Percentiles rank a stretch among this genome's conserved stretches.
Conservation (phyloP, 2,329 filamentous ascomycete genomes). For the Ascochyta clinopodiicola region DNA sequence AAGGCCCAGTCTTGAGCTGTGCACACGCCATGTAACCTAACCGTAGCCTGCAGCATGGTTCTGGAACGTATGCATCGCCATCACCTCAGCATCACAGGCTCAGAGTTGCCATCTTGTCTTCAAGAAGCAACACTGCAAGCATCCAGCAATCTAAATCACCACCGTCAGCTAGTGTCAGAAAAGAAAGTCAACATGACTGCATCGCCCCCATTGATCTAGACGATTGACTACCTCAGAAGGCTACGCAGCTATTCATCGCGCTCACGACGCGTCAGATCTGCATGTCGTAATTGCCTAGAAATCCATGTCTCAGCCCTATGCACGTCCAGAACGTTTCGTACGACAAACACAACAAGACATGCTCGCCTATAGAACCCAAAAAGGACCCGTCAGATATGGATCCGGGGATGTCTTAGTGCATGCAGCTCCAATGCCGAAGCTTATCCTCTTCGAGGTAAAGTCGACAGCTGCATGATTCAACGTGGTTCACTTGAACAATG, state of each 20-base stretch:
- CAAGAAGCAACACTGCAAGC: background rate
- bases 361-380: conserved; percentile 15
- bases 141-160: background rate
- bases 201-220: background rate
- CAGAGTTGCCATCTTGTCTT: background rate
- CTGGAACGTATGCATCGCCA: background rate
- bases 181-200: conserved; percentile 11
- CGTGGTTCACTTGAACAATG: conserved; percentile 8
- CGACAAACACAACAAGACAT: conserved; percentile 23
- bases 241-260: background rate
- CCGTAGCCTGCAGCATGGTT: background rate
- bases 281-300: conserved; percentile 25
- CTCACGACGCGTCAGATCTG: background rate
- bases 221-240: background rate
- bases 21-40: conserved; percentile 12
- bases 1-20: background rate
- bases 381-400: conserved; percentile 18
- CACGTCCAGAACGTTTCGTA: conserved; percentile 35
- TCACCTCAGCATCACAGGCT: background rate
- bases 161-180: background rate
- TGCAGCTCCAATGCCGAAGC: conserved; percentile 6
- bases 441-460: conserved; percentile 12
- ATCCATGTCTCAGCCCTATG: conserved; percentile 38
- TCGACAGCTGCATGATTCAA: conserved; percentile 9
- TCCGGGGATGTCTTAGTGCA: conserved; percentile 20